phyloP scores from a whole-genome alignment of 805 yeast species.

The Wickerhamiella qilinensis region DNA sequence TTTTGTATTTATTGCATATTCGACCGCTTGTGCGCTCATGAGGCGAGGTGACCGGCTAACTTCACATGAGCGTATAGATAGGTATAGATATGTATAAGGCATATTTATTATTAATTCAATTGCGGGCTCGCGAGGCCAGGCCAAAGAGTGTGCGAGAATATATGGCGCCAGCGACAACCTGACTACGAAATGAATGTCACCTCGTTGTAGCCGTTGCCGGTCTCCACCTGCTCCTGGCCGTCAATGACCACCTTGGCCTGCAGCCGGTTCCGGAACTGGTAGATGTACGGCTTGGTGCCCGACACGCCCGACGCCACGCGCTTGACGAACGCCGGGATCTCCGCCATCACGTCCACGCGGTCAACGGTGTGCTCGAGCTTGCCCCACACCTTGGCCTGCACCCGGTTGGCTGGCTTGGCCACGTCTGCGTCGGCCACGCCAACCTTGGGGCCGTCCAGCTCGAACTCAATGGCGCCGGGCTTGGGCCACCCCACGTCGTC shows the following conservation, averaged over 20 bases:
- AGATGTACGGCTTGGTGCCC: slow-evolving; percentile 93
- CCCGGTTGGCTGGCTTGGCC: slow-evolving; percentile 18
- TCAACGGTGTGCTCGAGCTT: slow-evolving; percentile 49
- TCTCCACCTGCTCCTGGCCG: slow-evolving; percentile 30
- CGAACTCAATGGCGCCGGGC: slow-evolving; percentile 53
- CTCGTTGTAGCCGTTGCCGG: slow-evolving; percentile 59
- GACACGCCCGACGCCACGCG: slow-evolving; percentile 86
- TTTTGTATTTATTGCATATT: too few species aligned
- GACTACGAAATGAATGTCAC: slow-evolving; percentile 62
- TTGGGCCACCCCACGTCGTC: slow-evolving; percentile 80
- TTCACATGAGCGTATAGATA: too few species aligned
- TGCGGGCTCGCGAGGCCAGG: too few species aligned
- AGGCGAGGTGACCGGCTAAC: too few species aligned
- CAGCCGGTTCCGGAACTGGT: slow-evolving; percentile 66
- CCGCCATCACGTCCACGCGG: slow-evolving; percentile 95
- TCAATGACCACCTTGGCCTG: slow-evolving; percentile 29
- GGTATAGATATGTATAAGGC: too few species aligned
- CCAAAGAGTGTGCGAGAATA: too few species aligned
- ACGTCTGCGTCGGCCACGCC: slow-evolving; percentile 27
- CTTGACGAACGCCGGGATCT: slow-evolving; percentile 86
- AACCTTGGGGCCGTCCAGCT: slow-evolving; percentile 34
- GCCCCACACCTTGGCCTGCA: slow-evolving; percentile 41
- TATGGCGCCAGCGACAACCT: too few species aligned
- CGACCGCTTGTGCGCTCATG: too few species aligned
- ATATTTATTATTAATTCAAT: too few species aligned